Base-by-base conservation (phyloP, 169 alveolate species). In the Plasmodium vivax region DNA sequence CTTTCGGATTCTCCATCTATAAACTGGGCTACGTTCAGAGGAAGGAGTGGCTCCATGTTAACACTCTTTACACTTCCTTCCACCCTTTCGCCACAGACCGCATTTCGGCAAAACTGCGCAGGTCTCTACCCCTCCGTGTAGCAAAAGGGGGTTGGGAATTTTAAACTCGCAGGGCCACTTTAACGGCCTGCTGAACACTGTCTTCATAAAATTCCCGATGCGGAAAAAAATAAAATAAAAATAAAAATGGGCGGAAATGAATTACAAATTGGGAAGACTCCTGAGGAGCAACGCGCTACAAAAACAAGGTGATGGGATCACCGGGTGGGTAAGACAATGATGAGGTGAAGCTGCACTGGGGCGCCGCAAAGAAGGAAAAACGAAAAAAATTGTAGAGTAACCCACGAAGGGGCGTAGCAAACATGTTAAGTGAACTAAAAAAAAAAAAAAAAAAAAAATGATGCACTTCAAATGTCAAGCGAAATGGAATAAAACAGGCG, bases 111-210 rank as follows among this genome's bases (percentile, higher is more conserved):
- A 51, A 51, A 23, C 1, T 51, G 62, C 7, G 23, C 23, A 51
- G 27, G 27, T 75, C 27, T 45, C 27, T 45, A 75, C 27, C 51
- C 62, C 19, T 43, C 19, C 38, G 62, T 16, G 62, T 81, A 30
- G 32, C 14, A 51, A 47, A 51, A 51, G 3, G 62, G 16, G 62
- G 19, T 23, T 27, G 41, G 27, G 16, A 51, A 1, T 8, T 82
- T 51, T 82, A 51, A 82, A 51, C 62, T 82, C 36, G 16, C 72
- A 56, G 19, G 41, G 38, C 30, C 84, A 79, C 54, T 79, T 79
- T 79, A 79, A 79, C 84, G 58, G 84, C 84, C 23, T 79, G 14
- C 84, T 14, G 27, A 27, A 38, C 38, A 43, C 41, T 82, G 91
- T 82, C 81, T 82, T 82, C 72, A 47, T 58, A 58, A 51, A 51